phyloP scores from a whole-genome alignment of 2,329 filamentous ascomycete genomes.

The Xylariales sp. region DNA sequence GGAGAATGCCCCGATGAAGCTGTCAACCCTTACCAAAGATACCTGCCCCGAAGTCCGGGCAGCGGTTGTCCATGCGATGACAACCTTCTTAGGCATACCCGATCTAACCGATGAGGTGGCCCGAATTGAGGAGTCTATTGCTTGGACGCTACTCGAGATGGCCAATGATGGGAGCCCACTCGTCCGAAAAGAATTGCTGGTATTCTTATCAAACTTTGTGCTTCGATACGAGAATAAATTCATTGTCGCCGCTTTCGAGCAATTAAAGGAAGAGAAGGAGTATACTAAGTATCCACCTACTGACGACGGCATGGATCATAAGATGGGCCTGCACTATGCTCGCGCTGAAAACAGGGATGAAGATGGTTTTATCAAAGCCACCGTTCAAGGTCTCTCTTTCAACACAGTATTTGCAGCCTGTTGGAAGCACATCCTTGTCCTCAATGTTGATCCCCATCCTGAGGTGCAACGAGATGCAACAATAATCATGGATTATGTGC shows the following conservation, averaged over 20 bases:
- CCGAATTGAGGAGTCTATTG: slow-evolving; percentile 89
- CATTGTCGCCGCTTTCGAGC: slow-evolving; percentile 89
- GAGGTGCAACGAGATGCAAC: slow-evolving; percentile 89
- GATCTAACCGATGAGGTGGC: slow-evolving; percentile 92
- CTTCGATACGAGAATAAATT: slow-evolving; percentile 93
- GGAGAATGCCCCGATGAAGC: slow-evolving; percentile 82
- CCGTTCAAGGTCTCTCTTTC: slow-evolving; percentile 73
- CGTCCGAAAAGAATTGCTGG: slow-evolving; percentile 90
- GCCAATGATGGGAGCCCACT: slow-evolving; percentile 93
- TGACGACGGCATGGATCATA: slow-evolving; percentile 68
- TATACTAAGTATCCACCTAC: slow-evolving; percentile 68
- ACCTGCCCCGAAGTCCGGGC: slow-evolving; percentile 92
- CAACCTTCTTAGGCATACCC: slow-evolving; percentile 92
- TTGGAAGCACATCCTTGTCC: slow-evolving; percentile 91
- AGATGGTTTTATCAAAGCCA: slow-evolving; percentile 68
- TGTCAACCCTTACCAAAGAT: slow-evolving; percentile 85
- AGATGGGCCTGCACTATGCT: slow-evolving; percentile 72
- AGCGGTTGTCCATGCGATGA: slow-evolving; percentile 92
- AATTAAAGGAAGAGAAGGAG: slow-evolving; percentile 84
- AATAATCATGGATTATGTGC: slow-evolving; percentile 86
- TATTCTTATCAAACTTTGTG: slow-evolving; percentile 93
- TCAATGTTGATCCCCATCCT: slow-evolving; percentile 93
- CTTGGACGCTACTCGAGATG: slow-evolving; percentile 90
- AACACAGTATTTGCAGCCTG: slow-evolving; percentile 93
- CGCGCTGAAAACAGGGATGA: slow-evolving; percentile 65